Base-by-base conservation (phyloP, 805 yeast genomes). In the Myxozyma neotropica region DNA sequence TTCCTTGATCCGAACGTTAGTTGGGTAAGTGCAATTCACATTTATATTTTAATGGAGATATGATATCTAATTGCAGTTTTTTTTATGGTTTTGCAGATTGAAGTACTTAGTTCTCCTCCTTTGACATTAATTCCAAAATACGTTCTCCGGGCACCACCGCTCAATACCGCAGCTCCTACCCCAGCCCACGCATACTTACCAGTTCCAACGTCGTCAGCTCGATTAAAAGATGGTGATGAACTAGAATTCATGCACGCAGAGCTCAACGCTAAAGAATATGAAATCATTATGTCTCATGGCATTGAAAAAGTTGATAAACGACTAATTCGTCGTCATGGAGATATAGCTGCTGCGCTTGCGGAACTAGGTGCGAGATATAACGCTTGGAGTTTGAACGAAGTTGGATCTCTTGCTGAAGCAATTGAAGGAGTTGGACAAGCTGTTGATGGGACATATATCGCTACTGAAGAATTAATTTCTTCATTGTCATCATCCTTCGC, bases 381-480 rank as follows among this genome's bases (percentile, higher is more conserved):
- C 64, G 84, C 85, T 1, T 81, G 84, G 68, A 78, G 84, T 60
- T 72, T 84, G 33, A 86, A 84, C 64, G 77, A 76, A 59, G 65
- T 69, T 27, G 69, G 71, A 10, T 42, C 65, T 15, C 67, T 77
- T 44, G 78, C 94, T 0, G 69, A 83, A 2, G 77, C 84, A 1
- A 79, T 89, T 61, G 98, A 94, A 70, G 83, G 84, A 63, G 82
- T 90, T 29, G 97, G 98, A 1, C 91, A 88, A 69, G 87, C 91
- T 0, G 85, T 89, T 63, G 98, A 94, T 72, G 81, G 80, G 74
- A 58, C 77, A 47, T 79, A 78, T 69, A 71, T 83, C 62, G 70
- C 83, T n/a, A 75, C 84, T 63, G 76, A 83, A 67, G 70, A 80
- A 1, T 76, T 86, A 10, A 80, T 83, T 3, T 73, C 77, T 12